Evolutionary conservation across 148 eudicot species (phyloP).

Genomic region (Drosera capensis): DNA sequence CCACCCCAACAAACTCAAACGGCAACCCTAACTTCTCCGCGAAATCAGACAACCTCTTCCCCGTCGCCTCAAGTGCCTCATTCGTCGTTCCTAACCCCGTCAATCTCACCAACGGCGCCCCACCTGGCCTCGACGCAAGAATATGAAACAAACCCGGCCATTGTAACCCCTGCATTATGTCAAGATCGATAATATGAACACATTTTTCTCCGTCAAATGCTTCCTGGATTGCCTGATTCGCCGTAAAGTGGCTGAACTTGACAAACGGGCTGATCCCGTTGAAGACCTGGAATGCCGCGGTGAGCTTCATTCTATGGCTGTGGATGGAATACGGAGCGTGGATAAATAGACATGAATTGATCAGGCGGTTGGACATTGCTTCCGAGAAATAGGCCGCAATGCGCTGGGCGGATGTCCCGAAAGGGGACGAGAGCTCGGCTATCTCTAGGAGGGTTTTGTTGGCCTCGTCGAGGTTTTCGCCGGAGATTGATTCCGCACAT

Average conservation of each 20-base stretch:
- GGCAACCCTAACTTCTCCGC: slow-evolving; percentile 73
- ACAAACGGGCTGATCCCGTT: slow-evolving; percentile 89
- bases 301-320: slow-evolving; percentile 43
- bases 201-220: slow-evolving; percentile 76
- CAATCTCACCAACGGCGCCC: slow-evolving; percentile 61
- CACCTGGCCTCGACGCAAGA: slow-evolving; percentile 77
- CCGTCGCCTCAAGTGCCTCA: slow-evolving; percentile 73
- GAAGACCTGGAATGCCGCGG: slow-evolving; percentile 80
- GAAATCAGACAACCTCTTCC: slow-evolving; percentile 69
- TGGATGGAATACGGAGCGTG: slow-evolving; percentile 47
- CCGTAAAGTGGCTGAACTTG: slow-evolving; percentile 89
- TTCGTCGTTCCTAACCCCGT: slow-evolving; percentile 70
- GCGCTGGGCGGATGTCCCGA: slow-evolving; percentile 84
- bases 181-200: slow-evolving; percentile 85
- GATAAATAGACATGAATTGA: slow-evolving; percentile 53
- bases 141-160: slow-evolving; percentile 96
- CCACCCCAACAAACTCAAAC: slow-evolving; percentile 66
- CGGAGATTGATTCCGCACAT: slow-evolving; percentile 80
- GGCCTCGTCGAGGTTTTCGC: slow-evolving; percentile 53
- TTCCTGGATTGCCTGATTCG: slow-evolving; percentile 92
- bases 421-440: slow-evolving; percentile 71
- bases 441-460: slow-evolving; percentile 68
- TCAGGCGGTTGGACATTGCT: slow-evolving; percentile 80
- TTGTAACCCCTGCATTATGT: slow-evolving; percentile 90
- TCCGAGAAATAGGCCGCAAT: slow-evolving; percentile 95